Base-by-base conservation (phyloP, 2,329 filamentous ascomycete genomes). In the Colletotrichum sp. region DNA sequence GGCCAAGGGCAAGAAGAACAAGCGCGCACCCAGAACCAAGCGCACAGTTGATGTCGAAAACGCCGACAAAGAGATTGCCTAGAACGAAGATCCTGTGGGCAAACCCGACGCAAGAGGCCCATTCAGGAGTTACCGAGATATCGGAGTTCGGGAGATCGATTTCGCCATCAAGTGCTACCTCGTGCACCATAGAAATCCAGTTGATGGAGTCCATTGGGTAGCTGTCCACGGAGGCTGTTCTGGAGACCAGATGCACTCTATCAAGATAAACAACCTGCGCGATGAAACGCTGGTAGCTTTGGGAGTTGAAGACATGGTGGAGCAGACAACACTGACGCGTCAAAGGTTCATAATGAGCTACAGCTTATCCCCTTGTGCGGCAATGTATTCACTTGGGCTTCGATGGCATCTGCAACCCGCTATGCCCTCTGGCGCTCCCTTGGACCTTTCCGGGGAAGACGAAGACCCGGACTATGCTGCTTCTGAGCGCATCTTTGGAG, bases 21-120 rank as follows among this genome's bases (percentile, higher is more conserved):
- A 49, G 39, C 18, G 18, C 39, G 18, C 2, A 49, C 18, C 39
- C 39, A 49, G 3, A 49, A 0, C 39, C 39, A 49, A 1, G 39
- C 18, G 39, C 39, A 1, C 39, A 49, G 39, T 0, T 49, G 39
- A 49, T 6, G 39, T 0, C 39, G 1, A n/a, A 0, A 49, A n/a
- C 18, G 39, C 39, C 39, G 39, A 12, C 39, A 8, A 2, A 0
- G 36, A 39, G 15, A 39, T 0, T 39, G 36, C 36, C 0, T 0
- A 39, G 36, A 34, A 44, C 0, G 39, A n/a, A 44, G 18, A 0
- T 44, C 8, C 18, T 0, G 16, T n/a, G 39, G 10, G 1, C 10
- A 49, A 1, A 0, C 2, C n/a, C 0, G n/a, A 52, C 6, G n/a
- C 44, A 0, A 21, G 10, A 21, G n/a, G n/a, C 1, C 10, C 10